These are phyloP conservation scores for Trifolium repens DNA, from an alignment of 306 rosid genomes.

Conservation along the genomic window DNA sequence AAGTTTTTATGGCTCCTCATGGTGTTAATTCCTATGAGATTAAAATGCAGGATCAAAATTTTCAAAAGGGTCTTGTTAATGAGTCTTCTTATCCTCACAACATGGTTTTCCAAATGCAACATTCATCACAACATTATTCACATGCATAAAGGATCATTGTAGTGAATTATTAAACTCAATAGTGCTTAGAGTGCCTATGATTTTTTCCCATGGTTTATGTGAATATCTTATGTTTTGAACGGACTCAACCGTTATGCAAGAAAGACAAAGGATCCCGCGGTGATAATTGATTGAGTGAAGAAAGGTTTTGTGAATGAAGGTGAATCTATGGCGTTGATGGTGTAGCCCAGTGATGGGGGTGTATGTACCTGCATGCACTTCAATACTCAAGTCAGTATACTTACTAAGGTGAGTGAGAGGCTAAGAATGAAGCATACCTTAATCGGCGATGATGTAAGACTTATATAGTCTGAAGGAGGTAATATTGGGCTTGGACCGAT, in stretches of 20 bases:
- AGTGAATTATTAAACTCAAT: slow-evolving; percentile 38
- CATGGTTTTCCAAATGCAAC: slow-evolving; percentile 74
- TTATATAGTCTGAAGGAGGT: not conserved
- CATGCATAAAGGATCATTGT: slow-evolving; percentile 46
- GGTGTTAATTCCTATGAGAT: slow-evolving; percentile 62
- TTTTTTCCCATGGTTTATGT: slow-evolving; percentile 50
- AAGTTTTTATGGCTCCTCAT: slow-evolving; percentile 54
- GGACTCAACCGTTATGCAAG: not conserved
- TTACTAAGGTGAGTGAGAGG: not conserved
- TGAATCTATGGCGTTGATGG: not conserved
- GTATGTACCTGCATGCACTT: not conserved
- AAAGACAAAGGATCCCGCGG: not conserved
- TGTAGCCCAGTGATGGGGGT: not conserved
- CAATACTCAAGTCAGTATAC: not conserved
- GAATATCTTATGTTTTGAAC: slow-evolving; percentile 43
- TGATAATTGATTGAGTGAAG: not conserved
- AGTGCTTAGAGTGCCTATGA: slow-evolving; percentile 38
- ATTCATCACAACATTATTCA: slow-evolving; percentile 57
- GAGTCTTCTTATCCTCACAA: slow-evolving; percentile 66
- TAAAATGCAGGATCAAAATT: slow-evolving; percentile 59
- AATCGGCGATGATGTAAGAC: not conserved
- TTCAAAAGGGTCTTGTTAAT: slow-evolving; percentile 50
- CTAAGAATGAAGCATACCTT: not conserved
- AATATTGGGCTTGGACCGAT: not conserved
- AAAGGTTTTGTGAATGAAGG: not conserved